phyloP scores from a whole-genome alignment of 1,284 basidiomycete species.

The Coniferiporia sulphurascens region DNA sequence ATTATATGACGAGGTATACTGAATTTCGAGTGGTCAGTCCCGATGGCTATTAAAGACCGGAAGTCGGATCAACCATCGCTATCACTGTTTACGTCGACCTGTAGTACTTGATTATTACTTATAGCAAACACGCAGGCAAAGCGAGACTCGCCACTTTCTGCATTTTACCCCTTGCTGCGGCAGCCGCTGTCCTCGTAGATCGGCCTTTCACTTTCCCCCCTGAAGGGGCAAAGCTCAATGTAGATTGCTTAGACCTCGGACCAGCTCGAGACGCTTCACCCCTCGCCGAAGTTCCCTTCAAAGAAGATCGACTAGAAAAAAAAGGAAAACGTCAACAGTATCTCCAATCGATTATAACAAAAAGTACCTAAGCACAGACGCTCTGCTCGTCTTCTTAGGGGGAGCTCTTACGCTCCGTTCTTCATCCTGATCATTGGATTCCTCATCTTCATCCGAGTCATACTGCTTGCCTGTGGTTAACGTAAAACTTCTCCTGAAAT shows the following conservation, averaged over 20 bases:
- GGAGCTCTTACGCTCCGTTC: slow-evolving; percentile 47
- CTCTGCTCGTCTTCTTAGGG: slow-evolving; percentile 58
- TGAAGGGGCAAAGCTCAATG: slow-evolving; percentile 58
- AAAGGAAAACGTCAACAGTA: neutral
- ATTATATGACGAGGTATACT: neutral
- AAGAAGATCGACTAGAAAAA: slow-evolving; percentile 33
- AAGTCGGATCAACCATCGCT: slow-evolving; percentile 4
- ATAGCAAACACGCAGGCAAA: neutral
- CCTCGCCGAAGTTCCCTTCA: slow-evolving; percentile 54
- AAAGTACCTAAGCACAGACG: slow-evolving; percentile 56
- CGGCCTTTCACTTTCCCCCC: slow-evolving; percentile 33
- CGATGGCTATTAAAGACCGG: neutral
- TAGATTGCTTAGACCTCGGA: slow-evolving; percentile 43
- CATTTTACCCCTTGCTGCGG: slow-evolving; percentile 52
- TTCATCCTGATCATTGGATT: slow-evolving; percentile 54
- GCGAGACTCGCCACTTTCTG: slow-evolving; percentile 26
- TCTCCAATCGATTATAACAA: slow-evolving; percentile 5
- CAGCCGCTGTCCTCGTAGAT: slow-evolving; percentile 52
- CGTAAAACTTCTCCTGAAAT: neutral
- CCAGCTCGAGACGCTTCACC: slow-evolving; percentile 35
- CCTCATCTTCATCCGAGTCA: slow-evolving; percentile 46
- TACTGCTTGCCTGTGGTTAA: neutral
- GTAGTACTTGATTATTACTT: neutral
- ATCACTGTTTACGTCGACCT: slow-evolving; percentile 22
- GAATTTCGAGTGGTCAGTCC: neutral